These are phyloP conservation scores for Astraeus odoratus DNA, from an alignment of 768 basidiomycete species.

Conservation along the genomic window DNA sequence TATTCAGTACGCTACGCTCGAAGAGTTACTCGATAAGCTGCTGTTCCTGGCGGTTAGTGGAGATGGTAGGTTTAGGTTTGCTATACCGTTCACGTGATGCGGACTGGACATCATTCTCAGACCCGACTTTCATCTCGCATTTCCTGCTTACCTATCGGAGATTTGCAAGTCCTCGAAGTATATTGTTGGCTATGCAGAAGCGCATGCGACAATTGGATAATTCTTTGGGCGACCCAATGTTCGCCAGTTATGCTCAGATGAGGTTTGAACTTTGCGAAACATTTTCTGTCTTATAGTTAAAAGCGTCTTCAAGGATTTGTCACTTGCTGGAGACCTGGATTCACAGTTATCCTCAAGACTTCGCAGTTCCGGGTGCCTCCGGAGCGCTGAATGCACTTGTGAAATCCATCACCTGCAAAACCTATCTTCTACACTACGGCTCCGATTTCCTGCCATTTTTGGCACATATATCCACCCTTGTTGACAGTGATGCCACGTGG, in stretches of 20 bases:
- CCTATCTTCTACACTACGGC: slow-evolving; percentile 79
- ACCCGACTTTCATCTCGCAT: slow-evolving; percentile 69
- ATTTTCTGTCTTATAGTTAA: slow-evolving; percentile 1
- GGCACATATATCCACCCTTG: slow-evolving; percentile 53
- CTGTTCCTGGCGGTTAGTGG: slow-evolving; percentile 79
- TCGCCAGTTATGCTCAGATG: slow-evolving; percentile 86
- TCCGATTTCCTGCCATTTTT: slow-evolving; percentile 78
- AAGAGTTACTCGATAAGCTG: slow-evolving; percentile 76
- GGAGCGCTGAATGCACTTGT: slow-evolving; percentile 71
- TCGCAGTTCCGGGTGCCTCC: slow-evolving; percentile 66
- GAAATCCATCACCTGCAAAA: slow-evolving; percentile 72
- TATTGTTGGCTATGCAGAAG: slow-evolving; percentile 84
- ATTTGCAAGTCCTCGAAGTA: slow-evolving; percentile 70
- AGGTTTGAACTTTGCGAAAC: slow-evolving; percentile 37
- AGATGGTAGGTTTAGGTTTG: slow-evolving; percentile 48
- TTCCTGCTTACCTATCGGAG: slow-evolving; percentile 81
- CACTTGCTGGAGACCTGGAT: slow-evolving; percentile 76
- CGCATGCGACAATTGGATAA: slow-evolving; percentile 73
- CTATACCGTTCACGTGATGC: slow-evolving; percentile 9
- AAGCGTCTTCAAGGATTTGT: slow-evolving; percentile 52
- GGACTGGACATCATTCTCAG: slow-evolving; percentile 30
- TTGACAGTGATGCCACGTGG: slow-evolving; percentile 70
- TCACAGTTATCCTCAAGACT: slow-evolving; percentile 67
- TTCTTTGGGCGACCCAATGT: slow-evolving; percentile 72
- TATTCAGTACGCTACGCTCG: slow-evolving; percentile 66